These are phyloP conservation scores for Phytophthora citricola DNA, from an alignment of 352 stramenopile genomes.

Conservation along the genomic window DNA sequence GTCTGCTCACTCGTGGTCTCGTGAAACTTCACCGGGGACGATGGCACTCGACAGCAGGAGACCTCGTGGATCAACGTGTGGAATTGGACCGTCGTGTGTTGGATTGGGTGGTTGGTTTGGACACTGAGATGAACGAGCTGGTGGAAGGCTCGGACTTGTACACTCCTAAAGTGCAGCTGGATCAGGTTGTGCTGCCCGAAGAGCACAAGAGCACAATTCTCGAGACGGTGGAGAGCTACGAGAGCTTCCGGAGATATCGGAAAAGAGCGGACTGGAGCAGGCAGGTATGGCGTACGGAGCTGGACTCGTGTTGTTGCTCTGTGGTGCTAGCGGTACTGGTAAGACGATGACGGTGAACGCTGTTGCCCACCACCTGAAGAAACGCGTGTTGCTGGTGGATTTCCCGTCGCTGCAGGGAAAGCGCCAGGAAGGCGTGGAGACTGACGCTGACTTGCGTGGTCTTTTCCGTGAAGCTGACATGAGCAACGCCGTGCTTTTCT, in stretches of 20 bases:
- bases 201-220: slow-evolving; percentile 86
- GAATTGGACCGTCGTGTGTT: slow-evolving; percentile 86
- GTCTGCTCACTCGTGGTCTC: slow-evolving; percentile 74
- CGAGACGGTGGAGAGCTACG: slow-evolving; percentile 84
- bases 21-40: slow-evolving; percentile 83
- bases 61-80: slow-evolving; percentile 89
- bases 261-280: slow-evolving; percentile 84
- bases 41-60: slow-evolving; percentile 83
- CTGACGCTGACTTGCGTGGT: slow-evolving; percentile 81
- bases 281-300: slow-evolving; percentile 77
- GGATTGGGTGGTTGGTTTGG: slow-evolving; percentile 87
- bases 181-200: slow-evolving; percentile 87
- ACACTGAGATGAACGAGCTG: slow-evolving; percentile 91
- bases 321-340: slow-evolving; percentile 84
- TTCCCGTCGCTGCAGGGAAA: slow-evolving; percentile 89
- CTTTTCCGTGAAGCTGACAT: slow-evolving; percentile 90
- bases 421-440: slow-evolving; percentile 74
- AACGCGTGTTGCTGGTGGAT: slow-evolving; percentile 89
- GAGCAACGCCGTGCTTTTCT: slow-evolving; percentile 91
- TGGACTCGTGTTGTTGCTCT: slow-evolving; percentile 83
- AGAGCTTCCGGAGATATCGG: slow-evolving; percentile 77
- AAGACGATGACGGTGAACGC: slow-evolving; percentile 94
- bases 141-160: slow-evolving; percentile 91
- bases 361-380: slow-evolving; percentile 85
- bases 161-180: slow-evolving; percentile 80